phyloP scores from a whole-genome alignment of 371 early-diverging fungal species.

The Mucor sp. region DNA sequence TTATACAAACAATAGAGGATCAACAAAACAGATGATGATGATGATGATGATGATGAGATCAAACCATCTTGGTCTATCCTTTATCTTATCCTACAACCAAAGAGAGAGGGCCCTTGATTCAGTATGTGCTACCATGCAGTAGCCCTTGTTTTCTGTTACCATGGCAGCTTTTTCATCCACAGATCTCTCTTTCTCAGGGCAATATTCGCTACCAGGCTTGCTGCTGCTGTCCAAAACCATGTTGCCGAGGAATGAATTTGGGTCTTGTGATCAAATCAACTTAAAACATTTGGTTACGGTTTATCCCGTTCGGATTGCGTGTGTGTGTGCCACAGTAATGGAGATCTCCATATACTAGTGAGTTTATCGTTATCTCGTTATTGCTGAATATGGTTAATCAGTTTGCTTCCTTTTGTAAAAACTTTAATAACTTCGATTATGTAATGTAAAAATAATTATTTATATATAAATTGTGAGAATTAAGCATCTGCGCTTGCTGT shows the following conservation, averaged over 20 bases:
- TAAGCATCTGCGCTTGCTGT: slow-evolving; percentile 11
- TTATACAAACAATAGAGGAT: background rate
- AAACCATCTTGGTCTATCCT: background rate
- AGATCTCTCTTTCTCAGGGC: background rate
- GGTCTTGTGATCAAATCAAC: background rate
- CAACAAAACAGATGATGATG: too few species aligned
- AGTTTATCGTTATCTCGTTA: background rate
- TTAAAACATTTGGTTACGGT: background rate
- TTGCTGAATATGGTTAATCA: background rate
- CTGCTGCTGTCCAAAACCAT: background rate
- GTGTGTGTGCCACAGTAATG: background rate
- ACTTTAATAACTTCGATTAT: background rate
- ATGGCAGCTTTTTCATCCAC: background rate
- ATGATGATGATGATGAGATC: background rate
- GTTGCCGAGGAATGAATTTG: background rate
- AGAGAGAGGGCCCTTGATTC: background rate
- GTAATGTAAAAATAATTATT: background rate
- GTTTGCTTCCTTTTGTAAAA: background rate
- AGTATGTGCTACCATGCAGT: background rate
- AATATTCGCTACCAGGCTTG: background rate
- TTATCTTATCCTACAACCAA: background rate
- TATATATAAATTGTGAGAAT: background rate
- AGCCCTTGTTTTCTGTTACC: background rate
- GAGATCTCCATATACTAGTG: background rate
- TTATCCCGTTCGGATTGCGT: background rate